phyloP scores from a whole-genome alignment of 345 rosid species.

The Syzygium aqueum region DNA sequence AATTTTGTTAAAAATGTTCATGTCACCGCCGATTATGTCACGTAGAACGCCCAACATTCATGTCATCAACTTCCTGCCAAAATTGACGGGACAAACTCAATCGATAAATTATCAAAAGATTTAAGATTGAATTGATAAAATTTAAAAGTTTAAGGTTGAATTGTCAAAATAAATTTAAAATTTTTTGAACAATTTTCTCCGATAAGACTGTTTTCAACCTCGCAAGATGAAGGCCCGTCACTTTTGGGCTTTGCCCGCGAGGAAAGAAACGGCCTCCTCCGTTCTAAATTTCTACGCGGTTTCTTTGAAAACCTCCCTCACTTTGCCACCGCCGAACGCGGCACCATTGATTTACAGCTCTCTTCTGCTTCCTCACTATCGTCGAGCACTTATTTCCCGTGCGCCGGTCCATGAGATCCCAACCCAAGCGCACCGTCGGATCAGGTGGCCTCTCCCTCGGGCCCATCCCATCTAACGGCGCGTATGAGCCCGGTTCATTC shows the following conservation, averaged over 20 bases:
- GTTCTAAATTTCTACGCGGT: neutral
- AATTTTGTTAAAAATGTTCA: too few species aligned
- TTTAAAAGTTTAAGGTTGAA: too few species aligned
- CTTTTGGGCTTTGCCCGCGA: neutral
- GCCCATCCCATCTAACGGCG: neutral
- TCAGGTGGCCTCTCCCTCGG: neutral
- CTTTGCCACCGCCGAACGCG: neutral
- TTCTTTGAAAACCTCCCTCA: neutral
- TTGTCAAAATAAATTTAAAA: too few species aligned
- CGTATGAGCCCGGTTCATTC: neutral
- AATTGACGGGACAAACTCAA: too few species aligned
- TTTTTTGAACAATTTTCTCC: too few species aligned
- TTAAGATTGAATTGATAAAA: too few species aligned
- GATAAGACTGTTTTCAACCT: too few species aligned
- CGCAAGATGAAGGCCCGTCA: fast-evolving
- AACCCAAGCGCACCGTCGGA: fast-evolving
- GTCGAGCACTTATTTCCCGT: neutral
- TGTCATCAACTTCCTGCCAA: too few species aligned
- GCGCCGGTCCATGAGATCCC: neutral
- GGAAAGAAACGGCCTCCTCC: neutral
- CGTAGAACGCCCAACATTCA: too few species aligned
- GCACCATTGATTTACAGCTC: neutral
- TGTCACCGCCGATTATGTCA: fast-evolving
- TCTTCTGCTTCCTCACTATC: neutral
- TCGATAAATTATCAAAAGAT: too few species aligned